These are phyloP conservation scores for Cyclaneusma minus DNA, from an alignment of 2,329 filamentous ascomycete species.

Conservation along the genomic window DNA sequence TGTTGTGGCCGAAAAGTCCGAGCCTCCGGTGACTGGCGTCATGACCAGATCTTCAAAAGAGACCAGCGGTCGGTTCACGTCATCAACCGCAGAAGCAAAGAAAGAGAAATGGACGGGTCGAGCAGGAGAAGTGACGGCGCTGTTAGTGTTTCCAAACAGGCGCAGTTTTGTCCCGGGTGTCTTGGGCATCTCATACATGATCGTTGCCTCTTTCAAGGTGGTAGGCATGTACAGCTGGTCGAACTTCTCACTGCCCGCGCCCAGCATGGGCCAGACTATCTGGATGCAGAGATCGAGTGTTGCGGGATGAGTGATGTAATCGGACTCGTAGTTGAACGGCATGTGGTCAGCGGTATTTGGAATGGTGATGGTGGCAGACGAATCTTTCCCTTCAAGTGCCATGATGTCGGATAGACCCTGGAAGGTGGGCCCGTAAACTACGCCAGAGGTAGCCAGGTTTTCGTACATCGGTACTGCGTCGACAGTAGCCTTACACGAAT, in stretches of 20 bases:
- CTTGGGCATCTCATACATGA: constrained; percentile 18
- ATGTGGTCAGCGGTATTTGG: constrained; percentile 28
- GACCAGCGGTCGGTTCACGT: constrained; percentile 19
- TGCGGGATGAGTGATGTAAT: constrained; percentile 28
- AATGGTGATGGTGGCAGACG: constrained; percentile 21
- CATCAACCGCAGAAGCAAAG: constrained; percentile 18
- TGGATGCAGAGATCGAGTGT: constrained; percentile 30
- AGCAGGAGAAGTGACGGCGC: constrained; percentile 14
- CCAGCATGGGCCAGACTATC: constrained; percentile 22
- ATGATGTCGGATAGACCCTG: constrained; percentile 32
- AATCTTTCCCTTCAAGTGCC: constrained; percentile 20
- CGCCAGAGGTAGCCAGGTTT: constrained; percentile 27
- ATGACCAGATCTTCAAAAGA: constrained; percentile 22
- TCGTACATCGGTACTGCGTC: constrained; percentile 27
- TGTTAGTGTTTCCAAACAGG: constrained; percentile 21
- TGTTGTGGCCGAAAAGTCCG: constrained; percentile 14
- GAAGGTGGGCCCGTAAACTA: constrained; percentile 34
- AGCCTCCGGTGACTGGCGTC: constrained; percentile 24
- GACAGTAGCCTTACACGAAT: constrained; percentile 16
- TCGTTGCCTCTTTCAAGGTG: constrained; percentile 22
- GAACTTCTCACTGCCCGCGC: constrained; percentile 17
- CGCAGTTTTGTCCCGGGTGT: constrained; percentile 18
- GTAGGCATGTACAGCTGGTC: constrained; percentile 27
- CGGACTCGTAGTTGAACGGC: constrained; percentile 27
- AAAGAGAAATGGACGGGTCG: constrained; percentile 22